phyloP scores from a whole-genome alignment of 2,329 filamentous ascomycete genomes.

The Ascochyta fabae region DNA sequence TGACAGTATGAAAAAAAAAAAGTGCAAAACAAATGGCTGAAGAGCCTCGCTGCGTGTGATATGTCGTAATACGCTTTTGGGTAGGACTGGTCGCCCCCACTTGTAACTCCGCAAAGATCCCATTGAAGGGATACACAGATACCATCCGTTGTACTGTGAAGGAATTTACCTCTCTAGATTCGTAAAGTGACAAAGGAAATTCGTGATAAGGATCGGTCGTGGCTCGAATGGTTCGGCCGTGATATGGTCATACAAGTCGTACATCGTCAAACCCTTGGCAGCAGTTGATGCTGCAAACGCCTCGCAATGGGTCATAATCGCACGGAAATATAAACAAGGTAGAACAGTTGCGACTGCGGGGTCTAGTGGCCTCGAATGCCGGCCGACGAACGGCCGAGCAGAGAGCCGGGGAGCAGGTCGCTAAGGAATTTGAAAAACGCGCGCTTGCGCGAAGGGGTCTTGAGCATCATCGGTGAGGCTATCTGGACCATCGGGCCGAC shows the following conservation, averaged over 20 bases:
- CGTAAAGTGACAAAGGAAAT: conserved; percentile 43
- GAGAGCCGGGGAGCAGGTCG: conserved; percentile 46
- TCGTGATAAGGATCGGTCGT: conserved; percentile 46
- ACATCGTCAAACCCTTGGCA: conserved; percentile 42
- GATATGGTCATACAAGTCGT: conserved; percentile 48
- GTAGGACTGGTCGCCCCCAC: conserved; percentile 13
- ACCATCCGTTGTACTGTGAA: conserved; percentile 21
- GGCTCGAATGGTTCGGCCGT: conserved; percentile 37
- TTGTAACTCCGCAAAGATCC: conserved; percentile 30
- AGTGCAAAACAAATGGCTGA: conserved; percentile 37
- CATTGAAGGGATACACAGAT: conserved; percentile 29
- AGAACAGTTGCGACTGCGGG: conserved; percentile 8
- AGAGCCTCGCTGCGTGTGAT: conserved; percentile 40
- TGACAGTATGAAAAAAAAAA: conserved; percentile 23
- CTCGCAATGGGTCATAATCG: conserved; percentile 33
- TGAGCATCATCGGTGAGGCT: conserved; percentile 46
- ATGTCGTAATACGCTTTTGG: conserved; percentile 30
- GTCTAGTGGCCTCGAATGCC: conserved; percentile 36
- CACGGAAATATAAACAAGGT: conserved; percentile 41
- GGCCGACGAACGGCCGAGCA: conserved; percentile 41
- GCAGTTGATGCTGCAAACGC: conserved; percentile 43
- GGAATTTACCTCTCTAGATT: conserved; percentile 30
- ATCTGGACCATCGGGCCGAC: conserved; percentile 83
- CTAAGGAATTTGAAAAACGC: conserved; percentile 49
- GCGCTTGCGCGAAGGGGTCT: conserved; percentile 46